These are phyloP conservation scores for Diversispora epigaea DNA, from an alignment of 192 early-diverging fungal species.

Conservation along the genomic window DNA sequence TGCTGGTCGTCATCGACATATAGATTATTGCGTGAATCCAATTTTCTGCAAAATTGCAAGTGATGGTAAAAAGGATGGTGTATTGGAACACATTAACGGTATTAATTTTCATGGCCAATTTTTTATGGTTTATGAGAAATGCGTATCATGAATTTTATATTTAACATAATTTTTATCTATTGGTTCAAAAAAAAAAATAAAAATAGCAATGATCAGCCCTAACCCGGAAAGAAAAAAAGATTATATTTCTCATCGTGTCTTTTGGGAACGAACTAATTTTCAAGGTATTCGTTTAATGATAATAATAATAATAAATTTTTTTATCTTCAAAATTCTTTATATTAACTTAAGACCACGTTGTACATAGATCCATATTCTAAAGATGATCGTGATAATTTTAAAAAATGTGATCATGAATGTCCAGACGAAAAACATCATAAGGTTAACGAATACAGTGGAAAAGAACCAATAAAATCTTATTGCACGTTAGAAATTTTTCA, in stretches of 20 bases:
- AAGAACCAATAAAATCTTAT: conserved; percentile 15
- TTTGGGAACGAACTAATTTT: conserved; percentile 43
- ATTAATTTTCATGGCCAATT: background rate
- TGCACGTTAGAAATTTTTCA: conserved; percentile 26
- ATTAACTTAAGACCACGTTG: background rate
- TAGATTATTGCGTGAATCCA: conserved; percentile 36
- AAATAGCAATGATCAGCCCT: conserved; percentile 26
- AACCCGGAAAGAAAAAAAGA: conserved; percentile 31
- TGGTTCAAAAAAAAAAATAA: background rate
- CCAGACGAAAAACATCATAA: conserved; percentile 38
- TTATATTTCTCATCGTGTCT: conserved; percentile 37
- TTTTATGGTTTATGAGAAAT: too few relatives aligned
- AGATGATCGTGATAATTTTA: conserved; percentile 38
- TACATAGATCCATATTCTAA: conserved; percentile 38
- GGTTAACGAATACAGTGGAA: background rate
- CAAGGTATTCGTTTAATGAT: conserved; percentile 21
- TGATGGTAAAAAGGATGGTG: conserved; percentile 16
- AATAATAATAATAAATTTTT: too few relatives aligned
- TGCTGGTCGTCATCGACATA: conserved; percentile 38
- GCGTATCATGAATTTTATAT: too few relatives aligned
- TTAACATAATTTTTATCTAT: too few relatives aligned
- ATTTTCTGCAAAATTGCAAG: conserved; percentile 19
- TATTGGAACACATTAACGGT: conserved; percentile 25
- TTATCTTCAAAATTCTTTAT: too few relatives aligned
- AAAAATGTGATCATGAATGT: conserved; percentile 40